Base-by-base conservation (phyloP, 352 stramenopile genomes). In the Sclerospora graminicola region DNA sequence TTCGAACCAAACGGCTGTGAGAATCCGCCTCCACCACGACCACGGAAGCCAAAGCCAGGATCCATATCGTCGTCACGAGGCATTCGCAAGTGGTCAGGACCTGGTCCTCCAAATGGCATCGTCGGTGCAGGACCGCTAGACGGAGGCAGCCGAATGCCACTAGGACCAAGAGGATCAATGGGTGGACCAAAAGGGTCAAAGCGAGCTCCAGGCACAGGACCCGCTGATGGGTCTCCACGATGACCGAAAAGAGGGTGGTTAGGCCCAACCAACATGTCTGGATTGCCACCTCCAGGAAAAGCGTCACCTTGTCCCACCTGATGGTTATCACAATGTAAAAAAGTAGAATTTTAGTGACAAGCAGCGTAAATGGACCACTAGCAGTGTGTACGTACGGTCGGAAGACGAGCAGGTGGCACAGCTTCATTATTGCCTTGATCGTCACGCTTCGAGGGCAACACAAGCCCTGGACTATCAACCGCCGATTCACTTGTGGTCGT, bases 121-220 rank as follows among this genome's bases (percentile, higher is more conserved):
- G 43, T 66, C 16, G 78, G 78, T 13, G 60, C 62, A 23, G 66
- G 69, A n/a, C 54, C 56, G 23, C 64, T 57, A 15, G 56, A 48
- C 10, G 56, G 62, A 13, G 56, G 64, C 28, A 57, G 63, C 18
- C n/a, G 35, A 19, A 71, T 62, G 4, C 77, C 69, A 43, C 44
- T 63, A 14, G 67, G 60, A 8, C 66, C 67, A 23, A 80, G 48
- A 14, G 75, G 73, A 23, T 83, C 67, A 5, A 66, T 66, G 0
- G 66, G 55, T 7, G 81, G 81, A 7, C 81, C 81, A 32, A 73
- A 93, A n/a, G 81, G 81, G 50, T 93, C 81, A 32, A 93, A 93
- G 1, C 81, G 78, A 29, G 81, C 69, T 0, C 78, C 78, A 45
- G 78, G 81, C 3, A 90, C 63, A 8, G 77, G 70, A 21, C 78